These are phyloP conservation scores for Fraxinus greggii DNA, from an alignment of 305 asterid species.

Conservation along the genomic window DNA sequence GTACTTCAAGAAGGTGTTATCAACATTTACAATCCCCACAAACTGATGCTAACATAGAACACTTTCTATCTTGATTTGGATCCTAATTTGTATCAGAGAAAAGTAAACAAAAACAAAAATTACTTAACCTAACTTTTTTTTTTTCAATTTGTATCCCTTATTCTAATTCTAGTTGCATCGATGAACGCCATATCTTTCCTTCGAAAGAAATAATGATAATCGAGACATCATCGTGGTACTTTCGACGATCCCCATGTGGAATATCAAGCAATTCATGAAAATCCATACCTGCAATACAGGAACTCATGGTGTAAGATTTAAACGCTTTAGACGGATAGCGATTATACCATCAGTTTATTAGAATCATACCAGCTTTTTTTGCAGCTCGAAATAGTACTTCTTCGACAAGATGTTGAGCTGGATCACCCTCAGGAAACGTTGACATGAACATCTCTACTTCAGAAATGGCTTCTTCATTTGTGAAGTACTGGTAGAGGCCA, in stretches of 20 bases:
- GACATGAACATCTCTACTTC: slow-evolving; percentile 76
- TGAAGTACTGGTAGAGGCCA: slow-evolving; percentile 90
- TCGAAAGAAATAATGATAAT: slow-evolving; percentile 81
- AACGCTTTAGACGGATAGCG: not conserved
- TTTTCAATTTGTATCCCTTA: slow-evolving; percentile 20
- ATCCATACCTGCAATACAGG: slow-evolving; percentile 55
- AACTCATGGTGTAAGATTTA: slow-evolving; percentile 13
- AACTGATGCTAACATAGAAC: slow-evolving; percentile 26
- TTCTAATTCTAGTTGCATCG: slow-evolving; percentile 40
- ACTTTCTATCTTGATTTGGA: slow-evolving; percentile 14
- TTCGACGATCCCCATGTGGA: slow-evolving; percentile 87
- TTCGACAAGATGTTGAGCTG: slow-evolving; percentile 91
- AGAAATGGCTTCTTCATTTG: slow-evolving; percentile 74
- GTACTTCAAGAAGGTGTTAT: slow-evolving; percentile 31
- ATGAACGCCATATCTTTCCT: slow-evolving; percentile 90
- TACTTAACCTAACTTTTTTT: slow-evolving; percentile 6
- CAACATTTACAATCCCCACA: slow-evolving; percentile 52
- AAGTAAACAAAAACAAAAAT: slow-evolving; percentile 2
- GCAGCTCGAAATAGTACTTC: slow-evolving; percentile 90
- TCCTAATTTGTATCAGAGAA: slow-evolving; percentile 24
- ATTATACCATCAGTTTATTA: not conserved
- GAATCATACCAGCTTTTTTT: slow-evolving; percentile 63
- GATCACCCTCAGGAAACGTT: slow-evolving; percentile 88
- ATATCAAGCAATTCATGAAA: slow-evolving; percentile 80
- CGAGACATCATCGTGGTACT: slow-evolving; percentile 90